A percentile compares a stretch with the other conserved stretches of the same genome.
Conservation (phyloP, 1,139 yeast species). For the Scheffersomyces quercinus region DNA sequence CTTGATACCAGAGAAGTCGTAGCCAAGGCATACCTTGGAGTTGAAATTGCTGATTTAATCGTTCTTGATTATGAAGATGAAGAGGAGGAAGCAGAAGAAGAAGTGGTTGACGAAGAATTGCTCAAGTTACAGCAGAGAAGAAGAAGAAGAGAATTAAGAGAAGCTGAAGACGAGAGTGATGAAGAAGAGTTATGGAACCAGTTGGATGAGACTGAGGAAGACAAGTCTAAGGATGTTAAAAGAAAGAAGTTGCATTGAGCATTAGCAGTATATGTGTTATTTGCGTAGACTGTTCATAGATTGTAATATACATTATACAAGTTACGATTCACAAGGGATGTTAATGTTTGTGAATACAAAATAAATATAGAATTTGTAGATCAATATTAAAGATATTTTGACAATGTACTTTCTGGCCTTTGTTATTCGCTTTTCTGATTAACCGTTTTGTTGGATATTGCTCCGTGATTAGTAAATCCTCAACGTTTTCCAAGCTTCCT, state of each 20-base stretch:
- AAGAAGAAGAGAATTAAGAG: conserved; percentile 21
- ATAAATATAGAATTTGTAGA: neutral
- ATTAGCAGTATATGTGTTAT: too few species aligned
- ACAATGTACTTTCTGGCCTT: too few species aligned
- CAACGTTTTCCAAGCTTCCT: too few species aligned
- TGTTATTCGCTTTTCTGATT: too few species aligned
- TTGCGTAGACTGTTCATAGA: too few species aligned
- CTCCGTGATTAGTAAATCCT: too few species aligned
- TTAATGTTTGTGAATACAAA: neutral
- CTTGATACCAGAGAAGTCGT: conserved; percentile 54
- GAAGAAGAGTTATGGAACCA: conserved; percentile 43
- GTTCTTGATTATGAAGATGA: conserved; percentile 52
- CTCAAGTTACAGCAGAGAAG: conserved; percentile 12
- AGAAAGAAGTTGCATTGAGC: conserved; percentile 1
- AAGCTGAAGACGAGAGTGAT: conserved; percentile 32
- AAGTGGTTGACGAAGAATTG: conserved; percentile 13
- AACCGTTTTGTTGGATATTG: too few species aligned
- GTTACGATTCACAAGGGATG: too few species aligned
- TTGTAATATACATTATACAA: too few species aligned
- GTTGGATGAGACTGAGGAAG: conserved; percentile 27
- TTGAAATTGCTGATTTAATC: conserved; percentile 62
- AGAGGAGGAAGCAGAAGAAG: conserved; percentile 17
- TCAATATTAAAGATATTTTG: too few species aligned
- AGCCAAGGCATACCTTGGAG: conserved; percentile 75
- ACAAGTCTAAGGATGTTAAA: conserved; percentile 24